phyloP scores from a whole-genome alignment of 1,139 yeast genomes.

The Sugiyamaella xylanicola region DNA sequence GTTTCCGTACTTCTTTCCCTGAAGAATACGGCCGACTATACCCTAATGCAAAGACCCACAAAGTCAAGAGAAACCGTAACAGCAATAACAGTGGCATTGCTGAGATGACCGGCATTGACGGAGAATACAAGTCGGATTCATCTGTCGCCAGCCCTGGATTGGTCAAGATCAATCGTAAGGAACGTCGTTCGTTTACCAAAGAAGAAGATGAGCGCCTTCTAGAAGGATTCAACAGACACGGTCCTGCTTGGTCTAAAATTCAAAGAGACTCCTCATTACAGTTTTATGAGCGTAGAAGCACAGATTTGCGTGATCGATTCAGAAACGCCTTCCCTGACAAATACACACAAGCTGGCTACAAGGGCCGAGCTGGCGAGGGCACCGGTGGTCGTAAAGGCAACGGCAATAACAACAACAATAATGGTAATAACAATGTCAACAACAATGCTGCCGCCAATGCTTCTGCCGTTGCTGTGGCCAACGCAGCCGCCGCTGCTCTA shows the following conservation, averaged over 20 bases:
- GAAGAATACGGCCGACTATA: slow-evolving; percentile 48
- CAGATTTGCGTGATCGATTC: slow-evolving; percentile 50
- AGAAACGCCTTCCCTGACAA: slow-evolving; percentile 50
- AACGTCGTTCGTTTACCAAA: slow-evolving; percentile 53
- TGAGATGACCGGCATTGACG: slow-evolving; percentile 13
- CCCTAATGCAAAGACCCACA: slow-evolving; percentile 50
- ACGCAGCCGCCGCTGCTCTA: slow-evolving; percentile 12
- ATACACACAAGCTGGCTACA: slow-evolving; percentile 49
- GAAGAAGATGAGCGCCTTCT: slow-evolving; percentile 76
- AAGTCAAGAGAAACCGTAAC: slow-evolving; percentile 35
- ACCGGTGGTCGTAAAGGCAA: slow-evolving; percentile 3
- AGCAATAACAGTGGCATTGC: slow-evolving; percentile 2
- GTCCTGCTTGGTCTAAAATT: slow-evolving; percentile 89
- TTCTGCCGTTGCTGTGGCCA: slow-evolving; percentile 18
- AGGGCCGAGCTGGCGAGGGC: slow-evolving; percentile 38
- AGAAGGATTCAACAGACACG: slow-evolving; percentile 68
- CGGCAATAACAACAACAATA: slow-evolving; percentile 9
- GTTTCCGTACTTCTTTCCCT: slow-evolving; percentile 50
- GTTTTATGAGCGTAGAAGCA: slow-evolving; percentile 45
- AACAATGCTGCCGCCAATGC: slow-evolving; percentile 16
- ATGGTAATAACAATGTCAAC: background rate
- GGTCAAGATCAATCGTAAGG: slow-evolving; percentile 48
- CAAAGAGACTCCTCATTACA: slow-evolving; percentile 46
- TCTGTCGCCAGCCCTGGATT: slow-evolving; percentile 22
- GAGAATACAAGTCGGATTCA: slow-evolving; percentile 1